phyloP scores from a whole-genome alignment of 2,329 filamentous ascomycete species.

The Pseudocercospora fijiensis region DNA sequence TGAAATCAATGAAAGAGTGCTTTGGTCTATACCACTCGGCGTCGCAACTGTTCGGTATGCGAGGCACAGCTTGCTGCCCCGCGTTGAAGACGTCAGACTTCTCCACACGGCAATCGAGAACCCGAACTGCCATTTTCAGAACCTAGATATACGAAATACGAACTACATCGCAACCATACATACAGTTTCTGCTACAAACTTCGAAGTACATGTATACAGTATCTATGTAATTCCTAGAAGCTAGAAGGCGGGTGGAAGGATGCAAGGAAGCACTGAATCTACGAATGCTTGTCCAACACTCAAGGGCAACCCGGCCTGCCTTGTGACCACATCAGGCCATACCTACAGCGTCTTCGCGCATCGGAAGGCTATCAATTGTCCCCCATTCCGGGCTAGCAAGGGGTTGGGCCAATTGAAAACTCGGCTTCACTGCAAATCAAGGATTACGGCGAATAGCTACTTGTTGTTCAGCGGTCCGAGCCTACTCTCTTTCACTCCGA shows the following conservation, averaged over 20 bases:
- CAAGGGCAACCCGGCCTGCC: neutral
- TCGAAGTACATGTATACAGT: neutral
- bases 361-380: too few species aligned
- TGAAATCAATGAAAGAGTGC: neutral
- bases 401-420: too few species aligned
- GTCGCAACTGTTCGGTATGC: too few species aligned
- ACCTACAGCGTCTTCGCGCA: too few species aligned
- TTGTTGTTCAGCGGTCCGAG: too few species aligned
- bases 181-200: neutral
- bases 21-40: neutral
- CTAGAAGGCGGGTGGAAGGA: conserved; percentile 3
- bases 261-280: conserved; percentile 4
- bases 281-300: neutral
- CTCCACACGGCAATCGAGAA: neutral
- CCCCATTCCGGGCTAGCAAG: too few species aligned
- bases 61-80: too few species aligned
- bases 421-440: too few species aligned
- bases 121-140: neutral
- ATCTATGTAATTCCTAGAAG: neutral
- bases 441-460: too few species aligned
- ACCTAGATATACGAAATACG: neutral
- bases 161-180: neutral
- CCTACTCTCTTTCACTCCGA: too few species aligned
- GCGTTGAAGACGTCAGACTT: too few species aligned
- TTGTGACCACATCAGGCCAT: conserved; percentile 2